A percentile compares a stretch with the other conserved stretches of the same genome.
phyloP scores from a whole-genome alignment of 228 moss, liverwort and hornwort species.

The Sphagnum fallax region DNA sequence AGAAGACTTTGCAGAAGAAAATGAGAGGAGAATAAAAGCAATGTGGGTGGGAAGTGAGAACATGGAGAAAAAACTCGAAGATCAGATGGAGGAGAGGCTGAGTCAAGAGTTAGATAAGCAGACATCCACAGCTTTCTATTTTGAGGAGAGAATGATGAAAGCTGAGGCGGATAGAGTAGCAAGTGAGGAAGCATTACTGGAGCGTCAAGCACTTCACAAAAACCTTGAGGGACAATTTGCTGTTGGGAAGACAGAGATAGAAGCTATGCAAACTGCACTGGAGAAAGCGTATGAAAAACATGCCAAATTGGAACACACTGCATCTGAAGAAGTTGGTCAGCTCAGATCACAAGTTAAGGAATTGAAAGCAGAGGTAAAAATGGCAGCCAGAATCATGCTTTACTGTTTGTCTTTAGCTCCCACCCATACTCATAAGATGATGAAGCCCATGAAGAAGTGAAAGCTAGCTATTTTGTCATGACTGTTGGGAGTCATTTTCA shows the following conservation, averaged over 20 bases:
- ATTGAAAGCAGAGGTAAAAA: neutral
- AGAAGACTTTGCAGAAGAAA: neutral
- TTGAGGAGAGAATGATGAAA: neutral
- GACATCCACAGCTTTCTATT: neutral
- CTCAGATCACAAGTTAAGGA: neutral
- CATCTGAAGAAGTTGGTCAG: neutral
- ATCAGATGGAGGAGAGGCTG: neutral
- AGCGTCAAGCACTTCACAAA: neutral
- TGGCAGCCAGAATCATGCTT: neutral
- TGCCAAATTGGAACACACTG: neutral
- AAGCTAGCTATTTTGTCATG: neutral
- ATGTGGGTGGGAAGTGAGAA: neutral
- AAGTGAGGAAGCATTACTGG: neutral
- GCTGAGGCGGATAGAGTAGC: neutral
- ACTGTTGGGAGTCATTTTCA: neutral
- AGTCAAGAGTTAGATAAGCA: slow-evolving; percentile 1
- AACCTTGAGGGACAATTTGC: neutral
- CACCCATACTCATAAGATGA: no score
- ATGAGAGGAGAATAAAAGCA: neutral
- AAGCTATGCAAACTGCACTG: neutral
- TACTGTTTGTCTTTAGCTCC: neutral
- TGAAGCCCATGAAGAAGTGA: neutral
- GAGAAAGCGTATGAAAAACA: neutral
- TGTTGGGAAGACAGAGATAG: neutral
- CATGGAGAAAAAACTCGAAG: neutral